Conservation (phyloP, 2,329 filamentous ascomycete species). For the Paraphoma chrysanthemicola region DNA sequence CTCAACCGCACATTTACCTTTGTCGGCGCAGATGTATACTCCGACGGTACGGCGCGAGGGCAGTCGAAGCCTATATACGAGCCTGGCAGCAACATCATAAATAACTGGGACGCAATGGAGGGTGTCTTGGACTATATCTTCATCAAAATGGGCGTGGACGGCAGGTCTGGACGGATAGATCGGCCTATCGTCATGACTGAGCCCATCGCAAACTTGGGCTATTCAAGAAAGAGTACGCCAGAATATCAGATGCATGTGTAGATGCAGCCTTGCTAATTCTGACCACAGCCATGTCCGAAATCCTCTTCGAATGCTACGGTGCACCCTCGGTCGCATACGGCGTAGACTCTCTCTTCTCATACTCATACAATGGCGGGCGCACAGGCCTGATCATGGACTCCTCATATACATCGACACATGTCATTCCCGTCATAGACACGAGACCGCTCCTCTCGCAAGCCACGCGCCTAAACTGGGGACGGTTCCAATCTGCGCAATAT, state of each 20-base stretch:
- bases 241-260: too few relatives aligned
- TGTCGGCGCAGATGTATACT: slow-evolving; percentile 89
- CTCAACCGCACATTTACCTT: slow-evolving; percentile 90
- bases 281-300: slow-evolving; percentile 86
- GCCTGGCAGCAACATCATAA: slow-evolving; percentile 85
- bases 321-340: slow-evolving; percentile 91
- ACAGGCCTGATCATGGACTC: slow-evolving; percentile 91
- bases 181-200: slow-evolving; percentile 95
- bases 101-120: slow-evolving; percentile 98
- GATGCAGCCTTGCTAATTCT: slow-evolving; percentile 34
- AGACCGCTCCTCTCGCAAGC: slow-evolving; percentile 86
- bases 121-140: slow-evolving; percentile 94
- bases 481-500: slow-evolving; percentile 88
- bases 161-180: slow-evolving; percentile 75
- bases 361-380: slow-evolving; percentile 85
- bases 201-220: slow-evolving; percentile 87
- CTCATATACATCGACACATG: slow-evolving; percentile 90
- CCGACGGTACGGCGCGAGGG: slow-evolving; percentile 89
- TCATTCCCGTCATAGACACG: slow-evolving; percentile 89
- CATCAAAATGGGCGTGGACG: slow-evolving; percentile 88
- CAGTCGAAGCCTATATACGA: slow-evolving; percentile 94
- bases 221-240: slow-evolving; percentile 81
- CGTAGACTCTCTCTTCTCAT: slow-evolving; percentile 96
- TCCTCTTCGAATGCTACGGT: slow-evolving; percentile 94
- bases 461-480: slow-evolving; percentile 92